Evolutionary conservation across 2,329 filamentous ascomycete species (phyloP), one percentile per base, ranked within the genome.

Genomic region (Neofusicoccum ribis): DNA sequence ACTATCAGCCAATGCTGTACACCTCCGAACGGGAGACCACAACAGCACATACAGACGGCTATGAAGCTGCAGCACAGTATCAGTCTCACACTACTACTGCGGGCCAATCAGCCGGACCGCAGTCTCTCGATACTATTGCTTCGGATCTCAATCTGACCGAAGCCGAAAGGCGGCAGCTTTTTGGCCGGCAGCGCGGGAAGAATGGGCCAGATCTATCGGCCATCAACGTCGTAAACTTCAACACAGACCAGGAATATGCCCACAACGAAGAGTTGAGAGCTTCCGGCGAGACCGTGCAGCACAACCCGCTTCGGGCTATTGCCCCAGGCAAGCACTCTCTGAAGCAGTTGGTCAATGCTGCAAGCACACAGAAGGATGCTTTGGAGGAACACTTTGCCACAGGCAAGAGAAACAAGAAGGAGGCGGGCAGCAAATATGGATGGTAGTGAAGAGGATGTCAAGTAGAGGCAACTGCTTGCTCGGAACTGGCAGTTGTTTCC

Each of bases 301-400:
- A 96, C 79, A 93, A 94, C 72, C 91, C 93, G 7, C 89, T 97
- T 64, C 89, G 92, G 60, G 82, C 89, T 2, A 90, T 97, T 74
- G 89, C 91, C 27, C 91, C 93, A 3, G 91, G 92, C 66, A 97
- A 97, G 81, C 93, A 97, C 79, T 96, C 86, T 72, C 82, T 98
- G 76, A 89, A 89, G 73, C 93, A 97, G 80, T 83, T 98, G 71
- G 91, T 98, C 69, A 92, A 88, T 77, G 90, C 90, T 67, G 93
- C 91, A 31, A 88, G 88, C 70, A 91, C 84, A 68, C 93, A 98
- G 79, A 88, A 89, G 74, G 92, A 96, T 11, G 93, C 92, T 2
- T 80, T 97, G 69, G 93, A 97, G 78, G 94, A 98, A 73, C 93
- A 91, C 75, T 97, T 97, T 81, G 92, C 92, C 20, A 83, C 89